A percentile compares a stretch with the other conserved stretches of the same genome.
phyloP scores from a whole-genome alignment of 306 rosid genomes.

The Rosa rugosa region DNA sequence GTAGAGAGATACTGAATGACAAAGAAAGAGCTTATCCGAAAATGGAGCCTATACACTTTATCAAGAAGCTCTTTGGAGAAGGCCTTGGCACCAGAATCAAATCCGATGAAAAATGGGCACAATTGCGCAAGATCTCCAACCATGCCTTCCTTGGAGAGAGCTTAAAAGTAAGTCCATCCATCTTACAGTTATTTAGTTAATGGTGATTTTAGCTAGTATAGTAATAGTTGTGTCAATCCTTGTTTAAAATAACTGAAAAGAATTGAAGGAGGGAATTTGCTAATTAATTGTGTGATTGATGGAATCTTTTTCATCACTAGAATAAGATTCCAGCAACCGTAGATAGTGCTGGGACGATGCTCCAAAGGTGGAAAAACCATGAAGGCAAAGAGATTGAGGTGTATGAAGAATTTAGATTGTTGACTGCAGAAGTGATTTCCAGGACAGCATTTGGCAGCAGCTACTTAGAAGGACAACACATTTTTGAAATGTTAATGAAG shows the following conservation, averaged over 20 bases:
- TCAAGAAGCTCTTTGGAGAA: not conserved
- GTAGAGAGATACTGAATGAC: not conserved
- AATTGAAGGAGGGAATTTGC: not conserved
- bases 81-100: not conserved
- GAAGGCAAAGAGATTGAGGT: constrained; percentile 1
- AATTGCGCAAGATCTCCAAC: not conserved
- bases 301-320: not conserved
- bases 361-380: not conserved
- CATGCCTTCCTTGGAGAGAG: constrained; percentile 6
- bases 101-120: not conserved
- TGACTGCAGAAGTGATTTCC: not conserved
- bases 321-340: not conserved
- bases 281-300: not conserved
- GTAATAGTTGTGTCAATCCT: not conserved
- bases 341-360: not conserved
- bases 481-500: not conserved
- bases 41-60: not conserved
- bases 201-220: not conserved
- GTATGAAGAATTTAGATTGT: not conserved
- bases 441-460: not conserved
- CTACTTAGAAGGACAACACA: constrained; percentile 2
- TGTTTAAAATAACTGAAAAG: not conserved
- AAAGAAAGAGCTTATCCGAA: not conserved
- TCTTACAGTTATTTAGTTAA: not conserved
- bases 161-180: not conserved